Evolutionary conservation across 2,329 filamentous ascomycete species (phyloP), one percentile per base, ranked within the genome.

Genomic region (Penicillium fuscoglaucum): DNA sequence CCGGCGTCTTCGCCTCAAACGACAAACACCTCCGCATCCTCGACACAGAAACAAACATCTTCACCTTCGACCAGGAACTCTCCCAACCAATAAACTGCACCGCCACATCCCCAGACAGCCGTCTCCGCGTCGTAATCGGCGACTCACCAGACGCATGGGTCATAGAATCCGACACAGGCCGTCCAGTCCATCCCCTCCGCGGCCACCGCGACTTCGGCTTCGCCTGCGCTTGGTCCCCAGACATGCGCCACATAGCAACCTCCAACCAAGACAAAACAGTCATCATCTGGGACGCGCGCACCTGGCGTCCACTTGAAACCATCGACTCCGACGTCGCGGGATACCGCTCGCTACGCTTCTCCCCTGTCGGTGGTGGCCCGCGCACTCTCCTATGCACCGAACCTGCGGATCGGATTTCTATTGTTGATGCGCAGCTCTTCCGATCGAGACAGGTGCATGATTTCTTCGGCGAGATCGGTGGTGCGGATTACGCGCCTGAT

Each of bases 1-100:
- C 78, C 44, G 83, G 81, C 3, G 79, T 82, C 3, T 83, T 87
- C 61, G 81, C 81, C 62, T 85, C 83, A 3, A 87, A 87, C 65
- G 84, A 87, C 68, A 71, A 76, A 41, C 78, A 79, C 41, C 70
- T 86, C 13, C 82, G 83, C 9, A 71, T 82, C 29, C 76, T 87
- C 31, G 83, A 87, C 66, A 79, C 80, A 65, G 73, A 72, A 35
- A 82, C 75, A 5, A 77, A 78, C 61, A 70, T 69, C 26, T 78
- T 79, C 56, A 53, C 74, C 12, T 66, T 68, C 17, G 70, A 71
- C 31, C 73, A 79, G 50, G 69, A 69, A 40, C 72, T 78, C 21
- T 70, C 71, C 13, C 73, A 72, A 12, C 73, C 74, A 24, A 73
- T 80, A 52, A 80, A 80, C 57, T 80, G 78, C 67, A 77, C 78